Evolutionary conservation across 2,329 filamentous ascomycete genomes (phyloP).

Genomic region (Davidsoniella neocaledoniae): DNA sequence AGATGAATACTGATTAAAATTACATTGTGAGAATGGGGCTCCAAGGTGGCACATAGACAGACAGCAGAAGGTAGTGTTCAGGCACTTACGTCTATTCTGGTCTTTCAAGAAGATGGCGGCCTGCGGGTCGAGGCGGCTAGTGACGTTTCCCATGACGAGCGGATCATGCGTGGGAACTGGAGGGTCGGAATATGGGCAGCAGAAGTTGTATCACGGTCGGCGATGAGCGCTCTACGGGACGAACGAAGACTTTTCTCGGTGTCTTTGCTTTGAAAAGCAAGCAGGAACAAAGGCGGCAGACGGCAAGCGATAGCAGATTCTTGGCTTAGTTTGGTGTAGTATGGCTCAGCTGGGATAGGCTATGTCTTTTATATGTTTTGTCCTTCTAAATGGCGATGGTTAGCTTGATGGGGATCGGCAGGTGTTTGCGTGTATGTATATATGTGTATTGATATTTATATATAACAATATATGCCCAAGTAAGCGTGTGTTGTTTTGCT

Average conservation of each 20-base stretch:
- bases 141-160: slow-evolving; percentile 74
- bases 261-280: not conserved
- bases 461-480: no score
- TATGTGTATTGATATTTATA: no score
- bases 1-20: not conserved
- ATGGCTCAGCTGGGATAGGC: no score
- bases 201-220: not conserved
- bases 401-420: no score
- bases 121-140: slow-evolving; percentile 75
- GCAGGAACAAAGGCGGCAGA: not conserved
- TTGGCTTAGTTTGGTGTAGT: no score
- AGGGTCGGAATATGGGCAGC: not conserved
- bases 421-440: no score
- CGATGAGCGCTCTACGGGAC: not conserved
- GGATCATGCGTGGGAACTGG: slow-evolving; percentile 12
- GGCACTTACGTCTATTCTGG: slow-evolving; percentile 66
- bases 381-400: no score
- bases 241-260: not conserved
- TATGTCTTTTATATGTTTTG: no score
- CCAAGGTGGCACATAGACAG: not conserved
- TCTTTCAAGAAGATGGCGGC: slow-evolving; percentile 71
- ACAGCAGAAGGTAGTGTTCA: not conserved
- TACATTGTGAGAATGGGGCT: not conserved
- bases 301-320: no score
- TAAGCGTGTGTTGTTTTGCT: no score